Evolutionary conservation across 2,329 filamentous ascomycete genomes (phyloP), one percentile per base, ranked within the genome.

Genomic region (Pseudogymnoascus sp.): DNA sequence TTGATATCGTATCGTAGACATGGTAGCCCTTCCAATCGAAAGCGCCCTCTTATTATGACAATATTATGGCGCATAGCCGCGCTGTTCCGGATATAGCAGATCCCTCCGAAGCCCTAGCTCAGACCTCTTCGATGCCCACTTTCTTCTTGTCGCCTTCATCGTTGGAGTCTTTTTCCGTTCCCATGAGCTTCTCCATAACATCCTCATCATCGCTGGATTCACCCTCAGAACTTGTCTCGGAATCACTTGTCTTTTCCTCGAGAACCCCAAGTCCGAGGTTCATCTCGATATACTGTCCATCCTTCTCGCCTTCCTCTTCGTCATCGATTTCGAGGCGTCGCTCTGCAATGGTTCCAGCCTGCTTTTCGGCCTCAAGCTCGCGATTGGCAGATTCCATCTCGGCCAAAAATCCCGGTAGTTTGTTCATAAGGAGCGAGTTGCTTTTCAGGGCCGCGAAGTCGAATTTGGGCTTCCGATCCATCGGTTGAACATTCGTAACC

Each of bases 361-460:
- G 50, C 6, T 61, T 59, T 25, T 65, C 65, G 35, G 50, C 60
- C 25, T 57, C 60, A 3, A 68, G 62, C 39, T 63, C 60, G 9
- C 62, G 62, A 58, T 68, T 68, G 7, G 66, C 64, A 38, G 63
- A 63, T 47, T 64, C 64, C 64, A 68, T 65, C 25, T 59, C 25
- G 22, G 61, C 50, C 12, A 68, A 60, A 37, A 68, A 68, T 6
- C 50, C 63, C 3, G 63, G 59, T 16, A 68, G 54, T 38, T 37
- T 58, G 25, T 22, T 22, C 11, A 47, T 16, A 25, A 58, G 33
- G 57, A 18, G n/a, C 1, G 61, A 63, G n/a, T 59, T 57, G 39
- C 35, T 61, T 25, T 43, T 50, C 22, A 62, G 25, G 6, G 60
- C 25, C 22, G 60, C 37, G 8, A 65, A 57, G 39, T 41, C 35